Base-by-base conservation (phyloP, 192 early-diverging fungal species). In the Linderina pennispora region DNA sequence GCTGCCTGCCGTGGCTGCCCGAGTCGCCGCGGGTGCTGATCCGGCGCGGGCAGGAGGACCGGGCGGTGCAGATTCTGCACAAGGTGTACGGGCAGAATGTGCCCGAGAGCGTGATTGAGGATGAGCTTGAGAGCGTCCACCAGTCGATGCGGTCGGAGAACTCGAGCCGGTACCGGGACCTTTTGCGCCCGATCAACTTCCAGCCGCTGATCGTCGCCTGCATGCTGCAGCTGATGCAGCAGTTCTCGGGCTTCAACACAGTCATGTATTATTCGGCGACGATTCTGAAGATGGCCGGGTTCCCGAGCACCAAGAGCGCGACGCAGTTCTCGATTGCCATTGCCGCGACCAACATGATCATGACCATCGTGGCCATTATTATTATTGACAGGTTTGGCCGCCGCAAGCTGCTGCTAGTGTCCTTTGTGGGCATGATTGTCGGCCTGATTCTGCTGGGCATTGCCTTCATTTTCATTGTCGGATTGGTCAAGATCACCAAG, bases 331-430 rank as follows among this genome's bases (percentile, higher is more conserved):
- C 65, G 14, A 72, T 68, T 15, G 60, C 71, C 23, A 77, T 72
- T 32, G 77, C 74, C 1, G 62, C 61, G 13, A 74, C 77, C 15
- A 81, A 80, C 40, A 77, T 79, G 55, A 45, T 91, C 23, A 66
- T 80, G 49, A 94, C 90, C 8, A 73, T 94, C 28, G 90, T 90
- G 6, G 90, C 84, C 13, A 91, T 94, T 39, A 52, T 77, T n/a
- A 77, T 80, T 37, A 77, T 94, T 26, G 92, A 94, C 35, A 68
- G 73, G 3, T 80, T 85, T 60, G 92, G 92, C 28, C 82, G 92
- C 43, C 72, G 86, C 20, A 79, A 79, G 42, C 79, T 64, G 4
- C 55, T 80, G 39, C 56, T 80, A 11, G 31, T 59, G 9, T 71
- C 68, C 4, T 71, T 71, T 47, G 50, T 46, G 0, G 68, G 68